Evolutionary conservation across 1,139 yeast species (phyloP).

Genomic region (Yamadazyma sp.): DNA sequence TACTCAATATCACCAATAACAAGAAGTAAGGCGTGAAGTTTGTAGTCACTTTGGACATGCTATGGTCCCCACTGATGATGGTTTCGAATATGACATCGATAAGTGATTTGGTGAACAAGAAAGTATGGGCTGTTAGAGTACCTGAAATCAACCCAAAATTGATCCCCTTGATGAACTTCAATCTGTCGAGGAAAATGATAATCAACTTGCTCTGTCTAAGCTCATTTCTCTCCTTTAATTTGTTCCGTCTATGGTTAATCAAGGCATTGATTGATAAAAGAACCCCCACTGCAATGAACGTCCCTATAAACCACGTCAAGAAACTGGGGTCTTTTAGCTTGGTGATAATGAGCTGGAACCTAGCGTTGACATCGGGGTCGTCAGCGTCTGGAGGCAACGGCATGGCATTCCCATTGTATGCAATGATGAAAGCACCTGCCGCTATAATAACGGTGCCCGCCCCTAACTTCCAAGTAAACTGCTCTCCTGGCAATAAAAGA

Average conservation of each 20-base stretch:
- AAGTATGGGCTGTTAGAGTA: slow-evolving; percentile 79
- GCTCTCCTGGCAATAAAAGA: slow-evolving; percentile 64
- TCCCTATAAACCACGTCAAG: slow-evolving; percentile 39
- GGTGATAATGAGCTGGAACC: slow-evolving; percentile 27
- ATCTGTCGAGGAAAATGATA: slow-evolving; percentile 17
- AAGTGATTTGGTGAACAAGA: slow-evolving; percentile 79
- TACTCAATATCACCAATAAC: slow-evolving; percentile 56
- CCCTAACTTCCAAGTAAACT: slow-evolving; percentile 57
- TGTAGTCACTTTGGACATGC: slow-evolving; percentile 21
- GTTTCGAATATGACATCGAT: slow-evolving; percentile 64
- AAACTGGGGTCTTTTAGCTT: slow-evolving; percentile 30
- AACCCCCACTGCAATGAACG: slow-evolving; percentile 29
- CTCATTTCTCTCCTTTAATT: slow-evolving; percentile 14
- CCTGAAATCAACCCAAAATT: slow-evolving; percentile 75
- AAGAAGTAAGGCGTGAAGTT: slow-evolving; percentile 47
- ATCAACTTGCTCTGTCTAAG: slow-evolving; percentile 12
- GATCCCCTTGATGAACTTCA: slow-evolving; percentile 48
- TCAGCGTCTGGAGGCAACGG: slow-evolving; percentile 18
- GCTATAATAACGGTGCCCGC: slow-evolving; percentile 70
- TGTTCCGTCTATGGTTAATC: slow-evolving; percentile 14
- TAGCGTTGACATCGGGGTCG: slow-evolving; percentile 21
- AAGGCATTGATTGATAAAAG: slow-evolving; percentile 26
- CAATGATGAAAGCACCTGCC: slow-evolving; percentile 78
- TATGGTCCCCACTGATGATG: slow-evolving; percentile 33
- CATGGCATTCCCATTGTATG: slow-evolving; percentile 57